Conservation (phyloP, 1,284 basidiomycete species). For the Microbotryum saponariae region DNA sequence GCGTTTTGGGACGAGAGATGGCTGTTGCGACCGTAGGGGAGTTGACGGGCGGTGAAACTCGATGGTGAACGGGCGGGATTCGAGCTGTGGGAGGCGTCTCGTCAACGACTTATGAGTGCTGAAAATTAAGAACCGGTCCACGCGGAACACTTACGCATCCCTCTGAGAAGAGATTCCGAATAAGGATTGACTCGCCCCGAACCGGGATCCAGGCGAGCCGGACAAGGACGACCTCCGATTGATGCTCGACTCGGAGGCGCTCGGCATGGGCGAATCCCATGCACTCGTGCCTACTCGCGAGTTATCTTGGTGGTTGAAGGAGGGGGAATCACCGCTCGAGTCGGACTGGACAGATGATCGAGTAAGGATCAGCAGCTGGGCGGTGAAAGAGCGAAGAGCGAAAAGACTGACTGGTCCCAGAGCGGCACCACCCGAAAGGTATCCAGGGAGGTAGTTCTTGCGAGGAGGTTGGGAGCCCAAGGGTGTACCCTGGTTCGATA, state of each 20-base stretch:
- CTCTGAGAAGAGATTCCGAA: conserved; percentile 10
- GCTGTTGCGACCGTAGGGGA: conserved; percentile 29
- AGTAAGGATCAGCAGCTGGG: background rate
- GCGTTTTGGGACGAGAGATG: conserved; percentile 18
- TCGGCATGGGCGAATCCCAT: conserved; percentile 23
- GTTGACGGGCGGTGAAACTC: conserved; percentile 7
- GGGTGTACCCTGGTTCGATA: no score
- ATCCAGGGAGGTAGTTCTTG: conserved; percentile 25
- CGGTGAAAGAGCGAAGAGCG: background rate
- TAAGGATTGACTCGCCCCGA: conserved; percentile 13
- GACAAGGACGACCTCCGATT: conserved; percentile 14
- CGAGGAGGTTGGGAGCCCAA: no score
- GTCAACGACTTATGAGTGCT: background rate
- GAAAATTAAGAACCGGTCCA: background rate
- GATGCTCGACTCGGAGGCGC: no score
- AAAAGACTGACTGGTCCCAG: conserved; percentile 15
- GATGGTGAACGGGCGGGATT: no score
- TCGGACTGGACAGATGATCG: conserved; percentile 10
- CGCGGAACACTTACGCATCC: conserved; percentile 1
- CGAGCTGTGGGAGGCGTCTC: background rate
- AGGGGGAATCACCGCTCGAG: conserved; percentile 1
- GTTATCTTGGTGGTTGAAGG: conserved; percentile 7
- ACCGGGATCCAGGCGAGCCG: conserved; percentile 21
- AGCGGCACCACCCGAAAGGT: conserved; percentile 19
- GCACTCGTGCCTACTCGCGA: conserved; percentile 9